Percentiles rank a stretch among this genome's conserved stretches.
phyloP scores from a whole-genome alignment of 768 basidiomycete species.

The Leccinum broughii region DNA sequence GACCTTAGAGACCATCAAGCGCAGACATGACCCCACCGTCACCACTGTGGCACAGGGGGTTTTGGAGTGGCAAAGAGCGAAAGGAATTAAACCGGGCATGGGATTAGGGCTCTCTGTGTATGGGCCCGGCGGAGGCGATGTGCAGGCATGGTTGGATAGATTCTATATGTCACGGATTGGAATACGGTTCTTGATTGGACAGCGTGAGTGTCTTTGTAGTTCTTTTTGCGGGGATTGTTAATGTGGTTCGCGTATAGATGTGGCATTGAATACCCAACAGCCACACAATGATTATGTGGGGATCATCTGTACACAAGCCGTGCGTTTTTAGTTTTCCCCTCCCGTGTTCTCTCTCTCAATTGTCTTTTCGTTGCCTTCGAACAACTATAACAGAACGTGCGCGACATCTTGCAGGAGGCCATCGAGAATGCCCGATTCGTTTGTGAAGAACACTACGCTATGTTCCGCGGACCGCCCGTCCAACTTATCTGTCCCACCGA shows the following conservation, averaged over 20 bases:
- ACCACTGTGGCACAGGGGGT: conserved; percentile 97
- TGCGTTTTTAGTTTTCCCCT: conserved; percentile 37
- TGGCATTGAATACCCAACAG: conserved; percentile 90
- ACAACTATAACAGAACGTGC: conserved; percentile 66
- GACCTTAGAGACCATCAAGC: conserved; percentile 84
- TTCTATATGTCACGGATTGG: conserved; percentile 97
- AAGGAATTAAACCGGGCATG: conserved; percentile 31
- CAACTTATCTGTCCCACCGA: conserved; percentile 91
- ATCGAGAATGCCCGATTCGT: conserved; percentile 96
- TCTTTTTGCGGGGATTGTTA: neutral
- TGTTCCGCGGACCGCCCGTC: conserved; percentile 95
- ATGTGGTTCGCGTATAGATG: conserved; percentile 52
- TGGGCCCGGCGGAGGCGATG: conserved; percentile 75
- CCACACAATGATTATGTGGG: conserved; percentile 93
- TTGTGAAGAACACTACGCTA: conserved; percentile 94
- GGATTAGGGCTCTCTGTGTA: conserved; percentile 34
- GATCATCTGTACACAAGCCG: conserved; percentile 93
- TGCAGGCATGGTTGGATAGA: conserved; percentile 94
- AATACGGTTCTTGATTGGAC: conserved; percentile 95
- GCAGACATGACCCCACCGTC: conserved; percentile 94
- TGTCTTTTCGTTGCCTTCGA: neutral
- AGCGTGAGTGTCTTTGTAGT: conserved; percentile 57
- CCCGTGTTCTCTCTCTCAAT: conserved; percentile 1
- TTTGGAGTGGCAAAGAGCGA: conserved; percentile 86
- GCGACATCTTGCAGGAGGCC: conserved; percentile 97